Conservation (phyloP, 441 rosid genomes). For the Adansonia madagascariensis region DNA sequence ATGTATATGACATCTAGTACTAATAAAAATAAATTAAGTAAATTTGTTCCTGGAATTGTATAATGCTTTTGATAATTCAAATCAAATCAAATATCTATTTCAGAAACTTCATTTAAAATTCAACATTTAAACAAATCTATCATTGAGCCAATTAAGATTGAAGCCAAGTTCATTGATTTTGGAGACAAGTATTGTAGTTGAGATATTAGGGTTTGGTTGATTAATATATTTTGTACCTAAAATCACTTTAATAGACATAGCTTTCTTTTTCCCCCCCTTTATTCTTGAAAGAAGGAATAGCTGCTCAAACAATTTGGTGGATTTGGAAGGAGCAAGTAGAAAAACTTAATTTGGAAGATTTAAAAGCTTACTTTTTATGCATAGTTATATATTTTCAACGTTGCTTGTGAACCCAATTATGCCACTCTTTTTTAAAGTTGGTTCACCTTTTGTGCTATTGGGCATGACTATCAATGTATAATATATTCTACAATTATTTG, state of each 20-base stretch:
- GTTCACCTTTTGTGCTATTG: constrained; percentile 30
- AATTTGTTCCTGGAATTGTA: too few relatives aligned
- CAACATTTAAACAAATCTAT: too few relatives aligned
- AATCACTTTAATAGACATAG: background rate
- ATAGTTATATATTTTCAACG: background rate
- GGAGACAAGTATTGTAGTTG: background rate
- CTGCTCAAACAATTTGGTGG: background rate
- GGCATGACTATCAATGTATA: background rate
- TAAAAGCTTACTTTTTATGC: background rate
- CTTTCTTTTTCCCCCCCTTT: background rate
- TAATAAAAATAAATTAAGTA: too few relatives aligned
- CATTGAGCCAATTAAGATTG: too few relatives aligned
- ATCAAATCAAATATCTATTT: too few relatives aligned
- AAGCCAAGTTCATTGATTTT: too few relatives aligned
- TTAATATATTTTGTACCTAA: background rate
- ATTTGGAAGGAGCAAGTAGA: background rate
- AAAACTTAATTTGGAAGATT: constrained; percentile 20
- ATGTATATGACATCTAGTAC: too few relatives aligned
- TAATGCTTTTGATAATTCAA: too few relatives aligned
- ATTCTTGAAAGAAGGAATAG: background rate
- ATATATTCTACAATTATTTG: background rate
- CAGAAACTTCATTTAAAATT: too few relatives aligned
- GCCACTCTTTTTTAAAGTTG: constrained; percentile 33
- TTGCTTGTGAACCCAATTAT: constrained; percentile 34
- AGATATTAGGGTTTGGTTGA: background rate